Evolutionary conservation across 202 grass and related monocot species (phyloP).

Genomic region (Panicum hallii): DNA sequence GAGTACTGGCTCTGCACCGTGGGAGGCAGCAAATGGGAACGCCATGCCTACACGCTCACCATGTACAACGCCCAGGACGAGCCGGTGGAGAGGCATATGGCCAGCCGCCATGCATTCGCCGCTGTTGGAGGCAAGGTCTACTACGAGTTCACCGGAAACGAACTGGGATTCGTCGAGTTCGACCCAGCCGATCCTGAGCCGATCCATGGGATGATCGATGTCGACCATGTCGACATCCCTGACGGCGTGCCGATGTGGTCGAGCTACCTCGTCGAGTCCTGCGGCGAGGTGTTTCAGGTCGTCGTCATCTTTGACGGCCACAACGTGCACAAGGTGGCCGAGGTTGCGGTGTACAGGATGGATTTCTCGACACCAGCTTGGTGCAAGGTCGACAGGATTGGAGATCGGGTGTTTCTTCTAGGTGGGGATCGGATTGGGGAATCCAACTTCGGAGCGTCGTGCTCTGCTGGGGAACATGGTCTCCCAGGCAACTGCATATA

Average conservation of each 20-base stretch:
- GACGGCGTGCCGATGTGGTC: background rate
- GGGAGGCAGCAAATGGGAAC: background rate
- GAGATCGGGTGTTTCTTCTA: conserved; percentile 13
- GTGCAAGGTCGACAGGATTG: conserved; percentile 26
- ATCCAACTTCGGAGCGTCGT: background rate
- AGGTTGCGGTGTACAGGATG: conserved; percentile 10
- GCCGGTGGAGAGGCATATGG: background rate
- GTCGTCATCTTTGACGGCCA: background rate
- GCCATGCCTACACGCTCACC: background rate
- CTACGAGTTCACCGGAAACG: background rate
- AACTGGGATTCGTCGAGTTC: background rate
- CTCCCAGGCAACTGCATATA: background rate
- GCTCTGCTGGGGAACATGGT: background rate
- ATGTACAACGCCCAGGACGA: background rate
- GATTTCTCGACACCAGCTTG: conserved; percentile 24
- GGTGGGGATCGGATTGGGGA: background rate
- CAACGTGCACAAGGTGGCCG: background rate
- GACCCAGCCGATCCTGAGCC: background rate
- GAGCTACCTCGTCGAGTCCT: conserved; percentile 11
- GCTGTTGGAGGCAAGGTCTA: background rate
- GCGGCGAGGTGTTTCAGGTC: background rate
- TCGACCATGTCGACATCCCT: background rate
- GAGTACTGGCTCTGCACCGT: background rate
- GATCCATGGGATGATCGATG: background rate
- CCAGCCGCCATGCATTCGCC: background rate